Evolutionary conservation across 176 grass and related monocot species (phyloP).

Genomic region (Secale cereale): DNA sequence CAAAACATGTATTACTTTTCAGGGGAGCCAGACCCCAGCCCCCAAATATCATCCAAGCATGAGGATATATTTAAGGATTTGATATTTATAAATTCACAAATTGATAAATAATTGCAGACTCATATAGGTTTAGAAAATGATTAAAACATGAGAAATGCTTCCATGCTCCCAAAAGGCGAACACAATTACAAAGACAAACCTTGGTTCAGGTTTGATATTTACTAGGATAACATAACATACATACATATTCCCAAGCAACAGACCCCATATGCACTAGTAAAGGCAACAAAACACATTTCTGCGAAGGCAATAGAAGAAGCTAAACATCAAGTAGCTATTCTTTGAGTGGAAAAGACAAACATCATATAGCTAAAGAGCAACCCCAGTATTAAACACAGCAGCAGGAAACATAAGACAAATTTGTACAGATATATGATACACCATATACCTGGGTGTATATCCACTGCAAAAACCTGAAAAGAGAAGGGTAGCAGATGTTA

Average conservation of each 20-base stretch:
- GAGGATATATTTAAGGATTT: background rate
- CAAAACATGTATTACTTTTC: background rate
- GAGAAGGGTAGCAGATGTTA: slow-evolving; percentile 18
- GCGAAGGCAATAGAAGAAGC: background rate
- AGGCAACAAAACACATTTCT: background rate
- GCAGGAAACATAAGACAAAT: background rate
- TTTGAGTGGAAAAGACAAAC: background rate
- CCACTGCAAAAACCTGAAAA: slow-evolving; percentile 93
- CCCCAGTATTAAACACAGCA: background rate
- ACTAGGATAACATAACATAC: background rate
- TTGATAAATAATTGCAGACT: background rate
- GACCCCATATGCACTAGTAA: background rate
- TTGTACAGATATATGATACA: background rate
- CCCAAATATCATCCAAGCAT: background rate
- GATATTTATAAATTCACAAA: background rate
- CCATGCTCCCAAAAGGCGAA: background rate
- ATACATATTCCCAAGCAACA: background rate
- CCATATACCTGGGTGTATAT: slow-evolving; percentile 93
- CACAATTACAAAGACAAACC: background rate
- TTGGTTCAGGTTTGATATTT: background rate
- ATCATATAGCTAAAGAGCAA: background rate
- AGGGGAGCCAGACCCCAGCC: background rate
- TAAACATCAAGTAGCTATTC: background rate
- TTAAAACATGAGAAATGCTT: background rate
- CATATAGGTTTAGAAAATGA: background rate